A percentile compares a stretch with the other conserved stretches of the same genome.
phyloP scores from a whole-genome alignment of 2,329 filamentous ascomycete species.

The Trichoderma oligosporum region DNA sequence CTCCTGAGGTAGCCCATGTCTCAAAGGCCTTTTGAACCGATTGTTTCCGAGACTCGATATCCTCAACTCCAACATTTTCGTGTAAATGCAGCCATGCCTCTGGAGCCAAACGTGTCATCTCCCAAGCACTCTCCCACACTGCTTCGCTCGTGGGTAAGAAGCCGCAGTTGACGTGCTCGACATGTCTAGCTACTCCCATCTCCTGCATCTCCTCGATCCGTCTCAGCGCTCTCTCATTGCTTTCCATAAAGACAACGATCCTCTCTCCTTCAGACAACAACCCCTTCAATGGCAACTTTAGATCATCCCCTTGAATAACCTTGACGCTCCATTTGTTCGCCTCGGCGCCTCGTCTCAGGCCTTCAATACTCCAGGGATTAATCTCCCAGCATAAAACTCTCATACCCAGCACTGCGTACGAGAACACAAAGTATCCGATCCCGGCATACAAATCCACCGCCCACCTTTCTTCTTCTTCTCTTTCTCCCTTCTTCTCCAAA shows the following conservation, averaged over 20 bases:
- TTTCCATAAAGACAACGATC: constrained; percentile 66
- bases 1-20: constrained; percentile 30
- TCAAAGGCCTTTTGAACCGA: constrained; percentile 50
- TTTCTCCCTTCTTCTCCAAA: background rate
- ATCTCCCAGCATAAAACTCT: constrained; percentile 83
- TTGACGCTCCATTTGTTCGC: constrained; percentile 63
- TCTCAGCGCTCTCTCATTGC: constrained; percentile 54
- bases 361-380: constrained; percentile 85
- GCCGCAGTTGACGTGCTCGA: constrained; percentile 62
- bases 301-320: constrained; percentile 45
- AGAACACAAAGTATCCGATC: constrained; percentile 91
- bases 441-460: constrained; percentile 85
- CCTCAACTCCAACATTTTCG: constrained; percentile 58
- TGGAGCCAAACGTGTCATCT: constrained; percentile 36
- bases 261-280: constrained; percentile 44
- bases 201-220: constrained; percentile 39
- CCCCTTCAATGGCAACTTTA: constrained; percentile 37
- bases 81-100: constrained; percentile 62
- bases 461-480: constrained; percentile 36
- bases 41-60: constrained; percentile 44
- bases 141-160: constrained; percentile 56
- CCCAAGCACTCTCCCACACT: constrained; percentile 52
- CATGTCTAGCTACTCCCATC: constrained; percentile 34
- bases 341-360: constrained; percentile 68
- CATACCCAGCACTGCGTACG: constrained; percentile 69